A percentile compares a stretch with the other conserved stretches of the same genome.
Evolutionary conservation across 805 yeast species (phyloP).

Genomic region (Pichia deserticola): DNA sequence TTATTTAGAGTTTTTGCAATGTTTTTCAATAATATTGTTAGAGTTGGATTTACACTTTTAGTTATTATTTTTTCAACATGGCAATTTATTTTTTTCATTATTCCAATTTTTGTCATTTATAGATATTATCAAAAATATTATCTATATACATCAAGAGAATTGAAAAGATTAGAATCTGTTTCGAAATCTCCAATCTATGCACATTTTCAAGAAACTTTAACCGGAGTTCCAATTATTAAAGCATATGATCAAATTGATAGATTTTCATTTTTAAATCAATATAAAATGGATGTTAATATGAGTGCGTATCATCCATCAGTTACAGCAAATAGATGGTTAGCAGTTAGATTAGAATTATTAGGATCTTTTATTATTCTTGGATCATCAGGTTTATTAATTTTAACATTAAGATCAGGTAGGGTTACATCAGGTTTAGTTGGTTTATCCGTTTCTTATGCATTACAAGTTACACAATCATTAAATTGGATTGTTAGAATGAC

Average conservation of each 20-base stretch:
- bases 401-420: slow-evolving; percentile 57
- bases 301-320: slow-evolving; percentile 88
- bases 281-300: slow-evolving; percentile 78
- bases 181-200: slow-evolving; percentile 77
- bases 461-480: slow-evolving; percentile 86
- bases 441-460: slow-evolving; percentile 84
- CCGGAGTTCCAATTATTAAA: slow-evolving; percentile 68
- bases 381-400: slow-evolving; percentile 75
- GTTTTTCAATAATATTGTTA: slow-evolving; percentile 54
- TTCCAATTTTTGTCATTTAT: slow-evolving; percentile 64
- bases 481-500: slow-evolving; percentile 99
- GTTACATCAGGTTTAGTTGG: slow-evolving; percentile 91
- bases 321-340: slow-evolving; percentile 95
- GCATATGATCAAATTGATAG: slow-evolving; percentile 63
- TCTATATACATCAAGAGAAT: slow-evolving; percentile 69
- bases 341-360: slow-evolving; percentile 84
- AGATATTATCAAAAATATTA: slow-evolving; percentile 70
- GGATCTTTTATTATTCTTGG: slow-evolving; percentile 85
- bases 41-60: slow-evolving; percentile 63
- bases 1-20: slow-evolving; percentile 63
- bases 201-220: slow-evolving; percentile 75
- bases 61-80: slow-evolving; percentile 88
- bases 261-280: slow-evolving; percentile 56
- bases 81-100: slow-evolving; percentile 63
- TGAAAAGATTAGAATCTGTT: slow-evolving; percentile 74